A percentile compares a stretch with the other conserved stretches of the same genome.
These are phyloP conservation scores for Cladosporium sp. DNA, from an alignment of 2,329 filamentous ascomycete species.

Conservation along the genomic window DNA sequence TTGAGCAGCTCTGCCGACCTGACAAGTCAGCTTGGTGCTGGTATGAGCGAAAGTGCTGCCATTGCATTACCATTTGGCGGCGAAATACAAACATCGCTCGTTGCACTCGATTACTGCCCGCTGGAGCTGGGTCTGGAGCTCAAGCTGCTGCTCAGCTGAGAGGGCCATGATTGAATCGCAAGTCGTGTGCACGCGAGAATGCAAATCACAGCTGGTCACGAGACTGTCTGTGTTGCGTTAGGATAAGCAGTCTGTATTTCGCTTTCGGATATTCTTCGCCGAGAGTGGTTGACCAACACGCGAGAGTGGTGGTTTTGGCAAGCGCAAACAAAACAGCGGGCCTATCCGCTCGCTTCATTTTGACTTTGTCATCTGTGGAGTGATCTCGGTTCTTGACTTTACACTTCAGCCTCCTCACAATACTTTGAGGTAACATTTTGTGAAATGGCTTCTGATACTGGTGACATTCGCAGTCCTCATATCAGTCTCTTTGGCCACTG, in stretches of 20 bases:
- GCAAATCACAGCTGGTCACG: neutral
- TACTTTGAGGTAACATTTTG: neutral
- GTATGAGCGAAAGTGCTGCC: neutral
- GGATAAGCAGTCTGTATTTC: neutral
- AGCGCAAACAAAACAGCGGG: slow-evolving; percentile 6
- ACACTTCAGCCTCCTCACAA: neutral
- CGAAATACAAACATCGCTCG: slow-evolving; percentile 92
- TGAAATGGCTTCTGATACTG: neutral
- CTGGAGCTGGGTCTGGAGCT: slow-evolving; percentile 74
- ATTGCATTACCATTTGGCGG: slow-evolving; percentile 79
- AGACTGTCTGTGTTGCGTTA: neutral
- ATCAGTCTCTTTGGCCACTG: neutral
- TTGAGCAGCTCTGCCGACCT: slow-evolving; percentile 91
- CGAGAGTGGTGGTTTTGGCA: neutral
- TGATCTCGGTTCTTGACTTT: neutral
- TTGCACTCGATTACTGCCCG: slow-evolving; percentile 88
- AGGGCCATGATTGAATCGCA: slow-evolving; percentile 34
- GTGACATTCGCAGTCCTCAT: neutral
- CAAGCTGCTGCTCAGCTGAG: slow-evolving; percentile 49
- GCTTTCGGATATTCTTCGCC: neutral
- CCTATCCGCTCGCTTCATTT: neutral
- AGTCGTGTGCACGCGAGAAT: neutral
- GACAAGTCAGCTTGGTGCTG: slow-evolving; percentile 23
- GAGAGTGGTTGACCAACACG: neutral
- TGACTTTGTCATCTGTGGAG: neutral